phyloP scores from a whole-genome alignment of 2,329 filamentous ascomycete genomes.

The Aspergillus felis region DNA sequence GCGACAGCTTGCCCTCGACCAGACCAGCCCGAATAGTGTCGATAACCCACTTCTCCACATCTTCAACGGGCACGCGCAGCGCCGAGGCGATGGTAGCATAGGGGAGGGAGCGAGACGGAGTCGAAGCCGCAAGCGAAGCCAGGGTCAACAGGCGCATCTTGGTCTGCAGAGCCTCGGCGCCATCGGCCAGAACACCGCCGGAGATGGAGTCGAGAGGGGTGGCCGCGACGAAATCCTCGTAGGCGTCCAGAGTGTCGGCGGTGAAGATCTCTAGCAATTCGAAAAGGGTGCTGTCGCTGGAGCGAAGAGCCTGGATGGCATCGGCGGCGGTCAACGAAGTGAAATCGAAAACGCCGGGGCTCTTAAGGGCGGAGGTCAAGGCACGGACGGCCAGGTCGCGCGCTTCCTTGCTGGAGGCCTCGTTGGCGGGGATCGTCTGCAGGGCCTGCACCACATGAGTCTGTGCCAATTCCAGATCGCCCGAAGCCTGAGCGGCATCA shows the following conservation, averaged over 20 bases:
- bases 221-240: constrained; percentile 82
- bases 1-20: constrained; percentile 93
- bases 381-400: constrained; percentile 60
- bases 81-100: constrained; percentile 81
- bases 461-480: constrained; percentile 73
- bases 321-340: constrained; percentile 67
- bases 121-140: constrained; percentile 79
- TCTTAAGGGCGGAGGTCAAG: constrained; percentile 63
- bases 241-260: constrained; percentile 90
- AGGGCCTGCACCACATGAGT: constrained; percentile 72
- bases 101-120: constrained; percentile 79
- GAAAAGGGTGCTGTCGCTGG: constrained; percentile 78
- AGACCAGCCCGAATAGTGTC: constrained; percentile 94
- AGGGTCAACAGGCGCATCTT: constrained; percentile 97
- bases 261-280: constrained; percentile 95
- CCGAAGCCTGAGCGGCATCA: constrained; percentile 72
- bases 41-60: constrained; percentile 98
- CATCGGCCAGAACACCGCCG: constrained; percentile 74
- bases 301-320: constrained; percentile 79
- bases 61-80: constrained; percentile 73
- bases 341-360: constrained; percentile 67
- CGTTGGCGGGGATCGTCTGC: constrained; percentile 65
- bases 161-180: constrained; percentile 73
- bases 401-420: constrained; percentile 52
- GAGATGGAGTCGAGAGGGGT: constrained; percentile 59